phyloP scores from a whole-genome alignment of 352 stramenopile genomes.

The Pythium oligandrum region DNA sequence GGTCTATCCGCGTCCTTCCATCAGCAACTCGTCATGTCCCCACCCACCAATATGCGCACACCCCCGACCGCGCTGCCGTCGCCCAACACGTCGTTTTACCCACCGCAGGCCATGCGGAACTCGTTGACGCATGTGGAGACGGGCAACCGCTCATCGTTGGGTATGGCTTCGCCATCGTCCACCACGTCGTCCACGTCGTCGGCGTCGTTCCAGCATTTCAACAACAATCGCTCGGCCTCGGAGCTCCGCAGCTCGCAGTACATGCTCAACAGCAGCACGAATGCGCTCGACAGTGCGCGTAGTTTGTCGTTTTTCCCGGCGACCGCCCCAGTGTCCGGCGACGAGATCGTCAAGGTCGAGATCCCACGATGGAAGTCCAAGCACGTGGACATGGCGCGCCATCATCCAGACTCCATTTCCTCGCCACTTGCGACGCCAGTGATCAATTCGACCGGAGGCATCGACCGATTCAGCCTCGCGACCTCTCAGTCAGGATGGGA shows the following conservation, averaged over 20 bases:
- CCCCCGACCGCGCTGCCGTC: constrained; percentile 24
- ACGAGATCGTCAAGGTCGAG: constrained; percentile 71
- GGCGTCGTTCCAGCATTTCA: constrained; percentile 17
- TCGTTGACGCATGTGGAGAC: constrained; percentile 17
- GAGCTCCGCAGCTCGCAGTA: constrained; percentile 15
- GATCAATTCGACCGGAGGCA: neutral
- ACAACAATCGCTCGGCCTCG: constrained; percentile 10
- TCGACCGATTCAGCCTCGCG: no score
- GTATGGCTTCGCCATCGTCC: constrained; percentile 15
- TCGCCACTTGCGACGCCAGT: constrained; percentile 1
- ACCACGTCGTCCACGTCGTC: constrained; percentile 19
- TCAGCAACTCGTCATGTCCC: no score
- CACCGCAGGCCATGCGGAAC: constrained; percentile 15
- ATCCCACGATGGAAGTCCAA: constrained; percentile 67
- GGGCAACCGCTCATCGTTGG: constrained; percentile 9
- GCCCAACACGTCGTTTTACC: constrained; percentile 17
- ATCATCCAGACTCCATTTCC: constrained; percentile 3
- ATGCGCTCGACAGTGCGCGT: neutral
- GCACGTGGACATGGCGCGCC: constrained; percentile 27
- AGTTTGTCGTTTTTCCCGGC: no score
- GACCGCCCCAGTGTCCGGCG: constrained; percentile 9
- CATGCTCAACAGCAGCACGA: constrained; percentile 6
- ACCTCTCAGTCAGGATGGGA: constrained; percentile 3
- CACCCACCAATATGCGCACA: constrained; percentile 18
- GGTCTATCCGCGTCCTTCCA: no score